Evolutionary conservation across 1,284 basidiomycete genomes (phyloP).

Genomic region (Rhodotorula sp.): DNA sequence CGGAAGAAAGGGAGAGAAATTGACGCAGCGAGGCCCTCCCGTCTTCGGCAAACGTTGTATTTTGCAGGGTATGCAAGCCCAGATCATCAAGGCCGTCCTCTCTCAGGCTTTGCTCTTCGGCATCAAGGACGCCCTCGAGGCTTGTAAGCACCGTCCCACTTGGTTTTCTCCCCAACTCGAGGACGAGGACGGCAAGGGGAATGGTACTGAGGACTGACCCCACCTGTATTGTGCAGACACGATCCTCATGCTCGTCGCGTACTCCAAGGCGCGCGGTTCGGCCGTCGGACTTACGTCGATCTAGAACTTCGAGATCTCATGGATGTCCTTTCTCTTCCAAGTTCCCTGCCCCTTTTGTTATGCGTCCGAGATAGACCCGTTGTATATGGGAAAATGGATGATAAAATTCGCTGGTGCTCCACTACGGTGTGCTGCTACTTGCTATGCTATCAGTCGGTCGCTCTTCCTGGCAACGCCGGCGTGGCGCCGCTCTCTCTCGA

Average conservation of each 20-base stretch:
- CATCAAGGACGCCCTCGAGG: constrained; percentile 45
- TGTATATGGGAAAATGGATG: no score
- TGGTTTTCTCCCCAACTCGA: no score
- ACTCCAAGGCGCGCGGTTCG: constrained; percentile 22
- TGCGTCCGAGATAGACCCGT: not conserved
- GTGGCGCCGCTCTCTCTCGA: no score
- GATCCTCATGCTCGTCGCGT: constrained; percentile 34
- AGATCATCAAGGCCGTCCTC: constrained; percentile 82
- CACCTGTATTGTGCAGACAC: constrained; percentile 6
- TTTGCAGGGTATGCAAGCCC: constrained; percentile 76
- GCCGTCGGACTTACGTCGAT: constrained; percentile 31
- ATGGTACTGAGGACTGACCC: no score
- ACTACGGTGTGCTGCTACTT: no score
- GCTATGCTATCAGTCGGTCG: no score
- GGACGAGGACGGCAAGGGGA: no score
- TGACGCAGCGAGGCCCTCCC: no score
- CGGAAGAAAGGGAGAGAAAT: no score
- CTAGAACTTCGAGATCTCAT: not conserved
- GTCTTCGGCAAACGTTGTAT: not conserved
- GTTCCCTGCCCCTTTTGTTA: not conserved
- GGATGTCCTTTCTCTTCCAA: not conserved
- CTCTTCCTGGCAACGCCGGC: no score
- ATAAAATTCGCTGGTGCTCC: no score
- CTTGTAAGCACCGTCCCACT: constrained; percentile 23
- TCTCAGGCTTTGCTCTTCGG: constrained; percentile 60